phyloP scores from a whole-genome alignment of 805 yeast genomes.

The Grigorovia jiainica region DNA sequence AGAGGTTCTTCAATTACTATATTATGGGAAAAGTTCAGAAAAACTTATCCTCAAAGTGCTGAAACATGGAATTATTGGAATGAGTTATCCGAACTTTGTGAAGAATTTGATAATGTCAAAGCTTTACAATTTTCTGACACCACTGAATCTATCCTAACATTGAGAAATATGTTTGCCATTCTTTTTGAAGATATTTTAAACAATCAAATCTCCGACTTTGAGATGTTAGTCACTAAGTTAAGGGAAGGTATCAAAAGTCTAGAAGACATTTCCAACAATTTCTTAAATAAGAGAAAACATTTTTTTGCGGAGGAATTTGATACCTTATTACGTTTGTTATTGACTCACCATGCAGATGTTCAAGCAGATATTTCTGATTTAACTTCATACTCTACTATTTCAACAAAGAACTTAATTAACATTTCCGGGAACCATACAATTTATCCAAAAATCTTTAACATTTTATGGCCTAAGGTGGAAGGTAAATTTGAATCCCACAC shows the following conservation, averaged over 20 bases:
- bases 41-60: constrained; percentile 46
- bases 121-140: constrained; percentile 48
- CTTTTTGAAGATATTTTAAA: constrained; percentile 30
- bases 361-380: constrained; percentile 21
- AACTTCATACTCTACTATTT: constrained; percentile 39
- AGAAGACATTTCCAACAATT: constrained; percentile 38
- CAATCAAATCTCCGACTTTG: constrained; percentile 29
- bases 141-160: constrained; percentile 33
- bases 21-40: constrained; percentile 62
- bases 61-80: constrained; percentile 45
- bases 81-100: constrained; percentile 34
- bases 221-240: constrained; percentile 31
- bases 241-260: constrained; percentile 37
- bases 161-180: constrained; percentile 34
- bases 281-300: constrained; percentile 44
- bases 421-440: constrained; percentile 26
- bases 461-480: constrained; percentile 39
- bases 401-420: constrained; percentile 38
- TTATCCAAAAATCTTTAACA: constrained; percentile 51
- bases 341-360: constrained; percentile 21
- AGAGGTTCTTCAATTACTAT: constrained; percentile 58
- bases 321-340: constrained; percentile 39
- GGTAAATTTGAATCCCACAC: constrained; percentile 31
- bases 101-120: constrained; percentile 50
- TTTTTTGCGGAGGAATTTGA: constrained; percentile 42